phyloP scores from a whole-genome alignment of 1,284 basidiomycete genomes.

The Ustilago vetiveriae region DNA sequence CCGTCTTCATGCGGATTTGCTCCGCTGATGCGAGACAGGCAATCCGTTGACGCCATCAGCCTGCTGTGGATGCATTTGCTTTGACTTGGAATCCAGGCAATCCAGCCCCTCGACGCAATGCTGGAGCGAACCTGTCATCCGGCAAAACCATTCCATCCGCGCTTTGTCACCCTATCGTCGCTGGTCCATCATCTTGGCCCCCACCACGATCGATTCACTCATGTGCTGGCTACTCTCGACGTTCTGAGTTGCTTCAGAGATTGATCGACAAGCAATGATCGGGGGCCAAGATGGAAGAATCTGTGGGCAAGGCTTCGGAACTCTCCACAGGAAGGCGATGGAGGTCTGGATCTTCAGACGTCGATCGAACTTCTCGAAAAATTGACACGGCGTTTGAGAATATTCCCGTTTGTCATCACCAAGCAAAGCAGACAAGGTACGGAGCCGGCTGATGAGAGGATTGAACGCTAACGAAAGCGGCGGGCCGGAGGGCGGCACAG shows the following conservation, averaged over 20 bases:
- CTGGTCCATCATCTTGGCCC: background rate
- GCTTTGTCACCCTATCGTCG: background rate
- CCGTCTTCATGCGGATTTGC: background rate
- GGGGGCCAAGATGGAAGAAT: too few relatives aligned
- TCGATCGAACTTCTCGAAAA: background rate
- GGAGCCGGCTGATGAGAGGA: background rate
- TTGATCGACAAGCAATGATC: too few relatives aligned
- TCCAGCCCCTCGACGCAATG: too few relatives aligned
- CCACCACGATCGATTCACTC: too few relatives aligned
- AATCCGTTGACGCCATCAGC: too few relatives aligned
- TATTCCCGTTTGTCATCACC: constrained; percentile 3
- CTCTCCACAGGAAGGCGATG: background rate
- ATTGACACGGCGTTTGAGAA: constrained; percentile 11
- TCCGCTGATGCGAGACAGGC: background rate
- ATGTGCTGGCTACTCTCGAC: too few relatives aligned
- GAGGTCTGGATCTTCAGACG: background rate
- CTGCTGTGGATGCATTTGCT: too few relatives aligned
- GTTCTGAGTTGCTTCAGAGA: too few relatives aligned
- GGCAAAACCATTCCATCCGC: constrained; percentile 1
- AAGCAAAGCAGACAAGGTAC: too few relatives aligned
- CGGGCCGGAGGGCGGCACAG: constrained; percentile 17
- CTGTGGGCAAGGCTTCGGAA: too few relatives aligned
- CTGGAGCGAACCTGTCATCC: background rate
- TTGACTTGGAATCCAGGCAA: too few relatives aligned
- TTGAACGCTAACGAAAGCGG: constrained; percentile 7